phyloP scores from a whole-genome alignment of 2,329 filamentous ascomycete species.

The Arthroderma sp. region DNA sequence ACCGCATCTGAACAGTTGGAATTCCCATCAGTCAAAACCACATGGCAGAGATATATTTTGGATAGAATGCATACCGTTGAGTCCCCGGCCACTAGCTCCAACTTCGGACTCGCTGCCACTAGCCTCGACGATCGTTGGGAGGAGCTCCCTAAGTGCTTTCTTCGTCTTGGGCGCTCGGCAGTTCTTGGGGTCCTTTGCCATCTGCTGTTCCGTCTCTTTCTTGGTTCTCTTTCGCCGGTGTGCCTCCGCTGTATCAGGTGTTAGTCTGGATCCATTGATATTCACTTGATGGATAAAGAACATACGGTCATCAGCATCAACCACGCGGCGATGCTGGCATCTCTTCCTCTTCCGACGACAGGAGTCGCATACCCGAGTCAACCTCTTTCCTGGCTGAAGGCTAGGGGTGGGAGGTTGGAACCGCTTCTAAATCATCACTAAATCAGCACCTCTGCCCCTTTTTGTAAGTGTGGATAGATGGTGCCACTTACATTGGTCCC shows the following conservation, averaged over 20 bases:
- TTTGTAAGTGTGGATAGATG: background rate
- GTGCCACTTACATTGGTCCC: conserved; percentile 3
- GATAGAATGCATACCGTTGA: background rate
- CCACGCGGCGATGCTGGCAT: conserved; percentile 13
- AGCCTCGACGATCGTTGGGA: background rate
- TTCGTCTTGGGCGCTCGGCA: background rate
- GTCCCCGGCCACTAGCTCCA: background rate
- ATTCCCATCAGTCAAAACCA: background rate
- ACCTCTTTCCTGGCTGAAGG: conserved; percentile 11
- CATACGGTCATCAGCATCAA: conserved; percentile 13
- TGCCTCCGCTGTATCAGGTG: conserved; percentile 4
- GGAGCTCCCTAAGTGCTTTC: background rate
- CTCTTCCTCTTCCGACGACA: conserved; percentile 13
- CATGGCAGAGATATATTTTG: background rate
- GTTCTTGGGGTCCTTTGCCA: background rate
- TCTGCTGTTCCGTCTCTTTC: conserved; percentile 1
- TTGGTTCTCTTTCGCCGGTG: conserved; percentile 8
- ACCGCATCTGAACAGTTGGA: too few species aligned
- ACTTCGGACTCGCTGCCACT: background rate
- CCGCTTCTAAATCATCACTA: conserved; percentile 7
- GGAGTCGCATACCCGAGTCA: conserved; percentile 13
- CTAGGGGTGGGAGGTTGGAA: conserved; percentile 12
- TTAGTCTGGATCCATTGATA: background rate
- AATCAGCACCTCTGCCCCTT: background rate
- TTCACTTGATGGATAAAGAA: background rate